Evolutionary conservation across 2,329 filamentous ascomycete genomes (phyloP), one percentile per base, ranked within the genome.

Genomic region (Paramyrothecium sp.): DNA sequence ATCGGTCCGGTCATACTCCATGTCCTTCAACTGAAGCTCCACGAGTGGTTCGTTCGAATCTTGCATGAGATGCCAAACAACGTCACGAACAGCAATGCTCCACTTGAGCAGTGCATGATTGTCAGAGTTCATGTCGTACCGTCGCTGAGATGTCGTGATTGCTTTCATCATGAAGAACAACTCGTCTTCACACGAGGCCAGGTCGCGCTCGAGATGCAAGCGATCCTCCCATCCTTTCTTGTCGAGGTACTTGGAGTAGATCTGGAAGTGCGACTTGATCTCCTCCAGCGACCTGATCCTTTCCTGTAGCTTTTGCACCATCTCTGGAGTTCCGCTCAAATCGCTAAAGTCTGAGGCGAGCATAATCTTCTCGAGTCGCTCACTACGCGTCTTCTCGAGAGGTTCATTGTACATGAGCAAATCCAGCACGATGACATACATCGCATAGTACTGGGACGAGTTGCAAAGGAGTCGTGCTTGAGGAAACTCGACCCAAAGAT

Each of bases 161-260:
- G 95, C 96, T 68, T 99, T 98, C 95, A 99, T 98, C 80, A 99
- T 90, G 77, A 99, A 99, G 81, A 99, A 99, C 10, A 99, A 77
- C 73, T 99, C 96, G 67, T 99, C 95, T 71, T 98, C 95, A 67
- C 92, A 97, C 20, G 87, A 87, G 11, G 91, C 86, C 53, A 99
- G 79, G 69, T 99, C 95, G 54, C 90, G 89, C 69, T 99, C 95
- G 48, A 99, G 82, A n/a, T 88, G 78, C 58, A 97, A 81, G 34
- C 92, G 86, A 69, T 98, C 94, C 69, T 95, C 87, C 93, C 94
- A 98, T 16, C 93, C 93, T 68, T 90, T 87, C 67, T 88, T 88
- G 72, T 98, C 94, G 23, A 99, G 82, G 59, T 90, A 90, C 66
- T 89, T 90, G 34, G 92, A 89, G 71, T 98, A 92, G 56, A 96